Base-by-base conservation (phyloP, 2,329 filamentous ascomycete genomes). In the Fusarium sp. region DNA sequence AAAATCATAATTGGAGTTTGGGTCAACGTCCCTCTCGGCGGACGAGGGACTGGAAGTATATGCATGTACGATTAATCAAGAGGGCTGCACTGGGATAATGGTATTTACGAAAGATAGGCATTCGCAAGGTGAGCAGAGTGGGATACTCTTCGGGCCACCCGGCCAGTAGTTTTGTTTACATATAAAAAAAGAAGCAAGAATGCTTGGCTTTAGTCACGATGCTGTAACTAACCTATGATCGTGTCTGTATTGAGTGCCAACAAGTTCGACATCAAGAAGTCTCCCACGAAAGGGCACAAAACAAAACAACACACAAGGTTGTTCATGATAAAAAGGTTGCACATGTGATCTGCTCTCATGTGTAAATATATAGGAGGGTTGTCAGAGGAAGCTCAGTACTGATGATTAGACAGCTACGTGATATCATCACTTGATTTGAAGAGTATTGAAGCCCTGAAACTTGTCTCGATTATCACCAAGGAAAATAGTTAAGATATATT, bases 1-100 rank as follows among this genome's bases (percentile, higher is more conserved):
- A 57, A 50, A 49, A 16, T 27, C 41, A 55, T 10, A 48, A 28
- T 40, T 51, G 68, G 68, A 71, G 68, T 71, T 71, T 42, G 67
- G 57, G 61, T 37, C n/a, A 40, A 5, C 12, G 27, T 53, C 25
- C 23, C 23, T 23, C 10, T 27, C 8, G 12, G 32, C 20, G 23
- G 25, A 53, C 20, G 49, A 28, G 34, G 32, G 23, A 53, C 5
- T 28, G 49, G 23, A 53, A 28, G 49, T 18, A 53, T 14, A 20
- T 14, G 21, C 13, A 11, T 53, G 49, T 53, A 53, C 34, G 18
- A 53, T 53, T 50, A 53, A 34, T 11, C 10, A 37, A 51, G 23
- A 50, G 23, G 21, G 48, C 10, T 40, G 46, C 45, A 55, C 67
- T 53, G 43, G 41, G 25, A 21, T 28, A 49, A 49, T 37, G 23